These are phyloP conservation scores for Penicillium sp. DNA, from an alignment of 2,329 filamentous ascomycete genomes.

Conservation along the genomic window DNA sequence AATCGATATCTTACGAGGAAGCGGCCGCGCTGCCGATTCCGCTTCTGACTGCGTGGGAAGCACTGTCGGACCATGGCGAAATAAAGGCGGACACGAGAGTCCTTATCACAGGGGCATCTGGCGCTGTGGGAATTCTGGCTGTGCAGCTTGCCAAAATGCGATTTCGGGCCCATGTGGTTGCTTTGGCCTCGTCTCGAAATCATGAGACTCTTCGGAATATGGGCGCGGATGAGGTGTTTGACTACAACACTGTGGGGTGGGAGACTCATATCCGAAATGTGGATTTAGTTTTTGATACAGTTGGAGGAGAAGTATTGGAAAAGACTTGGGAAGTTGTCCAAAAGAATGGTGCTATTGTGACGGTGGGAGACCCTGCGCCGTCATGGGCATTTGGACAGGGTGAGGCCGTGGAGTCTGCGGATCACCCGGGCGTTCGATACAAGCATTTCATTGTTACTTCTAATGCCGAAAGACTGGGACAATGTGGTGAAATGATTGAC, in stretches of 20 bases:
- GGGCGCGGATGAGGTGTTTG: slow-evolving; percentile 4
- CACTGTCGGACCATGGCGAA: not conserved
- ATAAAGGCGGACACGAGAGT: slow-evolving; percentile 1
- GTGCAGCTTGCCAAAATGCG: not conserved
- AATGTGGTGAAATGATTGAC: slow-evolving; percentile 5
- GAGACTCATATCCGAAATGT: slow-evolving; percentile 1
- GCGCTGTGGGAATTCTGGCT: slow-evolving; percentile 8
- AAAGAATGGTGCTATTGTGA: slow-evolving; percentile 36
- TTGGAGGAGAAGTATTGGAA: slow-evolving; percentile 31
- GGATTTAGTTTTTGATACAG: slow-evolving; percentile 38
- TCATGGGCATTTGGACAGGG: slow-evolving; percentile 8
- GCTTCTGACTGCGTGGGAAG: slow-evolving; percentile 8
- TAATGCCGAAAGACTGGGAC: not conserved
- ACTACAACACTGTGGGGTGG: slow-evolving; percentile 1
- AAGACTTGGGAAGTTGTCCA: slow-evolving; percentile 38
- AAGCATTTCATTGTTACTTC: slow-evolving; percentile 10
- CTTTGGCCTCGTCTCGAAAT: slow-evolving; percentile 4
- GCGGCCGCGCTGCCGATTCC: slow-evolving; percentile 9
- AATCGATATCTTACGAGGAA: slow-evolving; percentile 2
- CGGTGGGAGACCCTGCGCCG: slow-evolving; percentile 27
- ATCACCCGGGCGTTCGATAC: slow-evolving; percentile 8
- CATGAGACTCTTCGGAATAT: slow-evolving; percentile 3
- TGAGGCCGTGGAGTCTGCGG: not conserved
- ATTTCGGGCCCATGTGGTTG: not conserved
- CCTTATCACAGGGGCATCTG: slow-evolving; percentile 8